Percentiles rank a stretch among this genome's conserved stretches.
phyloP scores from a whole-genome alignment of 2,329 filamentous ascomycete genomes.

The Paecilomyces sp. region DNA sequence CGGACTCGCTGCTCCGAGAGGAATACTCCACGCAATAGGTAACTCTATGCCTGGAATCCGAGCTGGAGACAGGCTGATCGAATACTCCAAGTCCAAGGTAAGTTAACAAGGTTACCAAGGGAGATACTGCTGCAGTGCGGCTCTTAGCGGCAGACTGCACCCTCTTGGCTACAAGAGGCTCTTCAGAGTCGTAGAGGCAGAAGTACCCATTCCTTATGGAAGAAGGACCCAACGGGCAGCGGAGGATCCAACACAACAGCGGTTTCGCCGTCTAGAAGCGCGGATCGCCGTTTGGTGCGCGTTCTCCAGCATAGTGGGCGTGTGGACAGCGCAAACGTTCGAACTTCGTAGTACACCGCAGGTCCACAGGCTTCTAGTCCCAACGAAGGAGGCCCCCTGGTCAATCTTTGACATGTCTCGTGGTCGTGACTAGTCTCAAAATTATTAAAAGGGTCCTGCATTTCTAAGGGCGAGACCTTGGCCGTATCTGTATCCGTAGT shows the following conservation, averaged over 20 bases:
- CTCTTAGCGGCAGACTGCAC: background rate
- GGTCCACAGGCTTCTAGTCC: background rate
- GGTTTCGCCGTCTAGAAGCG: background rate
- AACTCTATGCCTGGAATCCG: background rate
- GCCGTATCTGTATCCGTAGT: background rate
- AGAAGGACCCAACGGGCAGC: too few species aligned
- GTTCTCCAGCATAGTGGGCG: background rate
- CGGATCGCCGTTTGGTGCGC: background rate
- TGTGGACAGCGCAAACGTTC: background rate
- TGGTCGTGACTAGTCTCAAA: background rate
- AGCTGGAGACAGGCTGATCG: background rate
- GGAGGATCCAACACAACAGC: background rate
- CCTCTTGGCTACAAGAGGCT: background rate
- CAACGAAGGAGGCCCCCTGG: background rate
- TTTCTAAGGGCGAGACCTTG: background rate
- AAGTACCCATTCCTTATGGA: background rate
- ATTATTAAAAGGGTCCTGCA: background rate
- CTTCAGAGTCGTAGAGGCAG: background rate
- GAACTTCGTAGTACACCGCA: background rate
- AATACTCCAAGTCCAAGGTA: too few species aligned
- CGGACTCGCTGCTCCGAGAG: background rate
- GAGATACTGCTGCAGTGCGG: background rate
- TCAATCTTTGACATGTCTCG: background rate
- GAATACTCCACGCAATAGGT: background rate
- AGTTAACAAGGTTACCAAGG: background rate